phyloP scores from a whole-genome alignment of 768 basidiomycete species.

The Phallus indusiatus region DNA sequence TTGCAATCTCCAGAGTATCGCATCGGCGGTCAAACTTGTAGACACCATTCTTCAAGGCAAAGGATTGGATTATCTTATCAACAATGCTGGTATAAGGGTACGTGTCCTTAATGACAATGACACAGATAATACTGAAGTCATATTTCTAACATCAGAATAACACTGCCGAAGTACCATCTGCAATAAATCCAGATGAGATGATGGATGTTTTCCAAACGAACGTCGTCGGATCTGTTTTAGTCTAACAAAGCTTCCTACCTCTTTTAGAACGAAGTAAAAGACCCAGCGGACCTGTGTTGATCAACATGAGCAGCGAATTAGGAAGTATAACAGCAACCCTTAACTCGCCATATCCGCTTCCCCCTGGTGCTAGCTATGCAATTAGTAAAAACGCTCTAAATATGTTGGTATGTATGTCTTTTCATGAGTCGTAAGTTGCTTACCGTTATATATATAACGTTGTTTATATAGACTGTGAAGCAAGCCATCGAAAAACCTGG shows the following conservation, averaged over 20 bases:
- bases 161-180: slow-evolving; percentile 21
- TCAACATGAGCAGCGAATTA: slow-evolving; percentile 25
- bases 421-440: neutral
- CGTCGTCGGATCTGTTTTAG: slow-evolving; percentile 27
- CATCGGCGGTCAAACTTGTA: slow-evolving; percentile 16
- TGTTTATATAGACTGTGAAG: slow-evolving; percentile 26
- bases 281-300: slow-evolving; percentile 21
- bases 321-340: slow-evolving; percentile 21
- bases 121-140: neutral
- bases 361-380: slow-evolving; percentile 25
- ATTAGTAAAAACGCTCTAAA: slow-evolving; percentile 31
- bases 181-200: slow-evolving; percentile 18
- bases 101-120: slow-evolving; percentile 8
- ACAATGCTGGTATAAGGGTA: slow-evolving; percentile 28
- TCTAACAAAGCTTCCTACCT: slow-evolving; percentile 25
- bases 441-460: slow-evolving; percentile 10
- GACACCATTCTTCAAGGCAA: slow-evolving; percentile 16
- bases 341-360: neutral
- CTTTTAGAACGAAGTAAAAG: slow-evolving; percentile 20
- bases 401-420: slow-evolving; percentile 28
- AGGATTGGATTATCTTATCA: slow-evolving; percentile 29
- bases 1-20: slow-evolving; percentile 19
- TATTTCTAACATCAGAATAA: slow-evolving; percentile 11
- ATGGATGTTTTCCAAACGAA: slow-evolving; percentile 20
- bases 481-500: slow-evolving; percentile 25